Evolutionary conservation across 176 grass and related monocot species (phyloP).

Genomic region (Chloris gayana): DNA sequence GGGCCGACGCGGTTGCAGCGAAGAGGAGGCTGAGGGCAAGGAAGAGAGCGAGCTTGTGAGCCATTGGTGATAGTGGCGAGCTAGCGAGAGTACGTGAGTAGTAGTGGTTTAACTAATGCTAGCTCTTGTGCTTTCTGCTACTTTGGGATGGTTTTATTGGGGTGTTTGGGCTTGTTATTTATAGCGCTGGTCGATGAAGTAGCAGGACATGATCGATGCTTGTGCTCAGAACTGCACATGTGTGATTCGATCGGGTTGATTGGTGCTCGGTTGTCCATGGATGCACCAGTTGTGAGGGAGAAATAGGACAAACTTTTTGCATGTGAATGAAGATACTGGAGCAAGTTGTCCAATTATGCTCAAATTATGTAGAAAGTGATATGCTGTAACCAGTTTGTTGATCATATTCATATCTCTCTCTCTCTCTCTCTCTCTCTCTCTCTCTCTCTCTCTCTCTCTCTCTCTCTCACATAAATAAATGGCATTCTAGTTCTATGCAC

Average conservation of each 20-base stretch:
- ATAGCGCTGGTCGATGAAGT: not conserved
- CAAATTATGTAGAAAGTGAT: not conserved
- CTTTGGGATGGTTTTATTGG: conserved; percentile 17
- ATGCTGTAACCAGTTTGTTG: not conserved
- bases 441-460: no score
- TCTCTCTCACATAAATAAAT: no score
- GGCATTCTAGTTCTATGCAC: no score
- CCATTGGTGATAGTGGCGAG: not conserved
- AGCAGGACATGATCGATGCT: conserved; percentile 1
- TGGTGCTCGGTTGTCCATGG: not conserved
- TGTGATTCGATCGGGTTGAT: not conserved
- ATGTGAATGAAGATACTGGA: conserved; percentile 14
- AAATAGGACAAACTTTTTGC: not conserved
- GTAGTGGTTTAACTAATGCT: not conserved
- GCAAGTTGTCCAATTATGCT: conserved; percentile 2
- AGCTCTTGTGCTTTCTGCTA: not conserved
- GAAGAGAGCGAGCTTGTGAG: conserved; percentile 12
- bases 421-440: no score
- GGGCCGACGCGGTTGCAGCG: not conserved
- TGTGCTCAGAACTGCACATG: not conserved
- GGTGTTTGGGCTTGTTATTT: not conserved
- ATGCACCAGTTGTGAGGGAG: conserved; percentile 7
- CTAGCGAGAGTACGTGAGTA: no score
- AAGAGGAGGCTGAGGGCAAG: conserved; percentile 4
- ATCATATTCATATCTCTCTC: no score